phyloP scores from a whole-genome alignment of 257 asterid genomes.

The Dorcoceras hygrometricum region DNA sequence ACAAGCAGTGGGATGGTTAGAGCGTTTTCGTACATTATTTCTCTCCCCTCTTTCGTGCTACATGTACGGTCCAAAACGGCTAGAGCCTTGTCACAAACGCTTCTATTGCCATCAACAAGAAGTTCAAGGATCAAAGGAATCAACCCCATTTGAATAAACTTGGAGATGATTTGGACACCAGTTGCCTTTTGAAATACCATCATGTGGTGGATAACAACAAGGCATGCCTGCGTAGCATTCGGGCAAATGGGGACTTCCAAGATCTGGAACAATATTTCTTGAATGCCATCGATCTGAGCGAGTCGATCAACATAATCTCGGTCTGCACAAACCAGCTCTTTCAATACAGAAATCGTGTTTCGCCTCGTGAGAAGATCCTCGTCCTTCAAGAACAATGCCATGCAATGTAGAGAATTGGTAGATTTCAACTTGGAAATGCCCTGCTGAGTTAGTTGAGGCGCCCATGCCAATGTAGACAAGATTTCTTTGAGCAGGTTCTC shows the following conservation, averaged over 20 bases:
- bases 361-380: constrained; percentile 57
- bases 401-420: constrained; percentile 42
- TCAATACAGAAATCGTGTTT: constrained; percentile 46
- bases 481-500: constrained; percentile 38
- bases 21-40: constrained; percentile 37
- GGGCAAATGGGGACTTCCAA: constrained; percentile 65
- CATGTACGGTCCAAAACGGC: constrained; percentile 51
- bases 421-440: constrained; percentile 50
- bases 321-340: constrained; percentile 38
- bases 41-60: constrained; percentile 45
- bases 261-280: constrained; percentile 41
- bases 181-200: constrained; percentile 6
- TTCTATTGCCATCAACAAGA: constrained; percentile 62
- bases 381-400: constrained; percentile 44
- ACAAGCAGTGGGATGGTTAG: constrained; percentile 57
- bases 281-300: constrained; percentile 37
- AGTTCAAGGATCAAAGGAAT: constrained; percentile 53
- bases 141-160: constrained; percentile 48
- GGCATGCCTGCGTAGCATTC: constrained; percentile 50
- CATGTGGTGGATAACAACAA: constrained; percentile 49
- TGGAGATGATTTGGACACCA: constrained; percentile 11
- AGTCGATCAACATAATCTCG: constrained; percentile 26
- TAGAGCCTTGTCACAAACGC: constrained; percentile 50
- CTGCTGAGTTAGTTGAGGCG: constrained; percentile 43
- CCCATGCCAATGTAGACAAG: constrained; percentile 57